These are phyloP conservation scores for Hypoxylon fragiforme DNA, from an alignment of 495 filamentous ascomycete species.

Conservation along the genomic window DNA sequence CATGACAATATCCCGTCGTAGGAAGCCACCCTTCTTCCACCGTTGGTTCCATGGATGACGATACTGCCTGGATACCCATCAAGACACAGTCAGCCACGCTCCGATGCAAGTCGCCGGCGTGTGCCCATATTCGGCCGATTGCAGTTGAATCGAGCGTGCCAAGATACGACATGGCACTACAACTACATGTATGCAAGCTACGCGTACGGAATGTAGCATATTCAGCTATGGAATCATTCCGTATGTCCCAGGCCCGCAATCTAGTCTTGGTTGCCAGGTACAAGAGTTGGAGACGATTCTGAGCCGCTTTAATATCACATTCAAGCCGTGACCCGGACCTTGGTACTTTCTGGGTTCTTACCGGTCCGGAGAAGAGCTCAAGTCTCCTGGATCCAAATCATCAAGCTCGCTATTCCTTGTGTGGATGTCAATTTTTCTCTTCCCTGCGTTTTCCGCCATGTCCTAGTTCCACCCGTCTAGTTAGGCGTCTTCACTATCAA, in stretches of 20 bases:
- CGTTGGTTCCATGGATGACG: background rate
- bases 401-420: conserved; percentile 11
- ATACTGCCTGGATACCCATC: conserved; percentile 8
- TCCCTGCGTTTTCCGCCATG: conserved; percentile 4
- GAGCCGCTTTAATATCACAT: conserved; percentile 1
- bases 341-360: conserved; percentile 12
- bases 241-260: conserved; percentile 17
- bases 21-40: background rate
- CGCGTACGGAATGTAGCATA: conserved; percentile 10
- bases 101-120: conserved; percentile 24
- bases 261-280: conserved; percentile 8
- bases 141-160: conserved; percentile 27
- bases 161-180: conserved; percentile 26
- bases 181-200: conserved; percentile 12
- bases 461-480: conserved; percentile 2
- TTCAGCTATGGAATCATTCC: conserved; percentile 16
- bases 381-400: conserved; percentile 14
- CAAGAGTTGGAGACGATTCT: conserved; percentile 15
- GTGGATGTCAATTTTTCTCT: conserved; percentile 32
- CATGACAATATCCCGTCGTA: background rate
- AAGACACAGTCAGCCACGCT: conserved; percentile 2
- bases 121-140: conserved; percentile 33
- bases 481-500: background rate
- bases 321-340: conserved; percentile 19
- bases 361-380: conserved; percentile 6